Percentiles rank a stretch among this genome's conserved stretches.
These are phyloP conservation scores for Fraxinus baroniana DNA, from an alignment of 305 asterid species.

Conservation along the genomic window DNA sequence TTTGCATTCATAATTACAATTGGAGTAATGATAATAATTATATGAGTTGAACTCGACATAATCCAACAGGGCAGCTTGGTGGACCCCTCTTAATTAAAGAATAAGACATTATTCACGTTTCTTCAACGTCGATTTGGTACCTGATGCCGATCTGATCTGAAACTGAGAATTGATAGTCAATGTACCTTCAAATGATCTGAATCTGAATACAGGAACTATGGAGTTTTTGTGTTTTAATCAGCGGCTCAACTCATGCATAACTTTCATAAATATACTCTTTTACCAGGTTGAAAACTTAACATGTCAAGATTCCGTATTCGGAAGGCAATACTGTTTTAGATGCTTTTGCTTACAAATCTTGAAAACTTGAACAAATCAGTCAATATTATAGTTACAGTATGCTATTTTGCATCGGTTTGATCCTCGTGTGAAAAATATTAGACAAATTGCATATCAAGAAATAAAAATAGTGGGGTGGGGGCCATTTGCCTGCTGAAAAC, in stretches of 20 bases:
- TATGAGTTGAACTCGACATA: slow-evolving; percentile 27
- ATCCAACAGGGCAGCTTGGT: slow-evolving; percentile 26
- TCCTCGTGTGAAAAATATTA: too few relatives aligned
- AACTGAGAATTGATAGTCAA: too few relatives aligned
- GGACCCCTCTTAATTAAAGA: slow-evolving; percentile 14
- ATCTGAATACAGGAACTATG: neutral
- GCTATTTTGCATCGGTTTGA: too few relatives aligned
- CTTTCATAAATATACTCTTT: neutral
- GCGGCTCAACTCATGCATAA: neutral
- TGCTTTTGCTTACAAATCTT: too few relatives aligned
- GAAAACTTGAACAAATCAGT: too few relatives aligned
- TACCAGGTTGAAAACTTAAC: neutral
- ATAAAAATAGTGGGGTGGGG: neutral
- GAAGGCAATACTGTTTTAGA: too few relatives aligned
- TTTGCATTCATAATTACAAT: neutral
- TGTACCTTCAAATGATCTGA: neutral
- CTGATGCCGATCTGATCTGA: neutral
- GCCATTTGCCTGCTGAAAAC: neutral
- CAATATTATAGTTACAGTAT: too few relatives aligned
- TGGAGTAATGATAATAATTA: slow-evolving; percentile 7
- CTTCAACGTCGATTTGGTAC: neutral
- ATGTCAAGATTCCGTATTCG: neutral
- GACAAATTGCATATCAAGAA: slow-evolving; percentile 2
- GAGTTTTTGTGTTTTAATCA: neutral
- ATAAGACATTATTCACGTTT: neutral